phyloP scores from a whole-genome alignment of 306 rosid genomes.

The Fagus crenata region DNA sequence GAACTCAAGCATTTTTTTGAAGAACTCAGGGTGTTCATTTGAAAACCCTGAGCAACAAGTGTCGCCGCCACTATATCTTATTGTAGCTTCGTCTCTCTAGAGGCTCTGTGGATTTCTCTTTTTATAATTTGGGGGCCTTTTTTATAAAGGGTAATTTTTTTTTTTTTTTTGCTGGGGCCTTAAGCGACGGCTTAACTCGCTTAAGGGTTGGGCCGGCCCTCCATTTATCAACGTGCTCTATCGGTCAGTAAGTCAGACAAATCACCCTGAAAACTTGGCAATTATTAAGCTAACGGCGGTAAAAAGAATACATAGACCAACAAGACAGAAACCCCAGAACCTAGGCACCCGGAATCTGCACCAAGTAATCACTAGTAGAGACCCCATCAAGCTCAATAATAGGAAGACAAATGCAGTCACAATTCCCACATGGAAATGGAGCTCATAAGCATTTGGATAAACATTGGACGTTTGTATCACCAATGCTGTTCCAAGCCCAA shows the following conservation, averaged over 20 bases:
- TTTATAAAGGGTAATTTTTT: too few relatives aligned
- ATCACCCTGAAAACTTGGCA: constrained; percentile 73
- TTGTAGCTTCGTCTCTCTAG: too few relatives aligned
- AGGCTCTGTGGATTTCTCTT: too few relatives aligned
- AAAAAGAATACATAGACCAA: constrained; percentile 71
- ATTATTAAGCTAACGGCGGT: constrained; percentile 63
- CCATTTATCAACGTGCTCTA: not conserved
- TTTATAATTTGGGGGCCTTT: too few relatives aligned
- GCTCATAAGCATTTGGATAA: constrained; percentile 77
- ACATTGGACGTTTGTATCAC: constrained; percentile 70
- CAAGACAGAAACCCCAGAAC: constrained; percentile 94
- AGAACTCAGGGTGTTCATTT: too few relatives aligned
- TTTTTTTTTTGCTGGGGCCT: too few relatives aligned
- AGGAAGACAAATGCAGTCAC: constrained; percentile 86
- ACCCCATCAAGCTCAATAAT: constrained; percentile 90
- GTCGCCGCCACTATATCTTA: too few relatives aligned
- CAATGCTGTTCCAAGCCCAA: constrained; percentile 91
- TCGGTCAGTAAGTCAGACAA: not conserved
- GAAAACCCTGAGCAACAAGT: too few relatives aligned
- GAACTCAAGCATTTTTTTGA: too few relatives aligned
- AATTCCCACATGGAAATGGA: constrained; percentile 74
- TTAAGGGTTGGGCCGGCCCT: too few relatives aligned
- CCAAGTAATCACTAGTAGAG: constrained; percentile 86
- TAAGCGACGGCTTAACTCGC: too few relatives aligned
- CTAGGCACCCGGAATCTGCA: constrained; percentile 90